These are phyloP conservation scores for Diaporthe velutina DNA, from an alignment of 2,329 filamentous ascomycete species.

Conservation along the genomic window DNA sequence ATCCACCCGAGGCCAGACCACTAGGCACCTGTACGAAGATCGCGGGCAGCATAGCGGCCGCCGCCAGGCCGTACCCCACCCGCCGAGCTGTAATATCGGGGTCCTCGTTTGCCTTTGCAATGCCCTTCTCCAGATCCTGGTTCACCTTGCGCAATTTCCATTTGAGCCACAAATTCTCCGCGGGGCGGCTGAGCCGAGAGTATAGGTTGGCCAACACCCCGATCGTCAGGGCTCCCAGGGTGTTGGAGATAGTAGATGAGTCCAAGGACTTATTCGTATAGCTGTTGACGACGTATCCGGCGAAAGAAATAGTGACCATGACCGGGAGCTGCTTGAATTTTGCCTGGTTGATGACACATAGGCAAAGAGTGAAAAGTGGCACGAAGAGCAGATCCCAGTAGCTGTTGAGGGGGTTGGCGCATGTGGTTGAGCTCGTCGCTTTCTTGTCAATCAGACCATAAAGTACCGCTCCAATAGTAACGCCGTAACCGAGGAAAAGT, in stretches of 20 bases:
- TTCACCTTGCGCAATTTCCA: slow-evolving; percentile 51
- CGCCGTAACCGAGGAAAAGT: slow-evolving; percentile 78
- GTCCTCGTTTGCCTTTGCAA: slow-evolving; percentile 47
- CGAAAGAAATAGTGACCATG: slow-evolving; percentile 80
- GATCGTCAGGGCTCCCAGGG: slow-evolving; percentile 81
- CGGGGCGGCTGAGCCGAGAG: slow-evolving; percentile 72
- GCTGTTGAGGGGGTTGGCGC: slow-evolving; percentile 59
- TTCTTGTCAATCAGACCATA: slow-evolving; percentile 71
- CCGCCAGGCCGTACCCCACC: slow-evolving; percentile 82
- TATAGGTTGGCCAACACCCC: slow-evolving; percentile 85
- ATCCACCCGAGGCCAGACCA: slow-evolving; percentile 71
- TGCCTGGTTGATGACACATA: slow-evolving; percentile 75
- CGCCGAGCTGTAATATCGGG: slow-evolving; percentile 49
- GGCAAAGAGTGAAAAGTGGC: slow-evolving; percentile 74
- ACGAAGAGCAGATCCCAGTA: slow-evolving; percentile 71
- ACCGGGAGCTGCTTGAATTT: slow-evolving; percentile 83
- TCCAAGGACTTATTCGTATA: slow-evolving; percentile 76
- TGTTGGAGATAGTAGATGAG: slow-evolving; percentile 82
- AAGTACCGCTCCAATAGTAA: slow-evolving; percentile 75
- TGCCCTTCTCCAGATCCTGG: slow-evolving; percentile 43
- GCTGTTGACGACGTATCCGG: slow-evolving; percentile 82
- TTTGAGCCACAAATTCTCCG: slow-evolving; percentile 68
- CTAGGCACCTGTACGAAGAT: slow-evolving; percentile 82
- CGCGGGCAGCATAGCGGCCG: slow-evolving; percentile 86
- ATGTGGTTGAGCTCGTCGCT: slow-evolving; percentile 62